Evolutionary conservation across 352 stramenopile species (phyloP).

Genomic region (Phytophthora crassamura): DNA sequence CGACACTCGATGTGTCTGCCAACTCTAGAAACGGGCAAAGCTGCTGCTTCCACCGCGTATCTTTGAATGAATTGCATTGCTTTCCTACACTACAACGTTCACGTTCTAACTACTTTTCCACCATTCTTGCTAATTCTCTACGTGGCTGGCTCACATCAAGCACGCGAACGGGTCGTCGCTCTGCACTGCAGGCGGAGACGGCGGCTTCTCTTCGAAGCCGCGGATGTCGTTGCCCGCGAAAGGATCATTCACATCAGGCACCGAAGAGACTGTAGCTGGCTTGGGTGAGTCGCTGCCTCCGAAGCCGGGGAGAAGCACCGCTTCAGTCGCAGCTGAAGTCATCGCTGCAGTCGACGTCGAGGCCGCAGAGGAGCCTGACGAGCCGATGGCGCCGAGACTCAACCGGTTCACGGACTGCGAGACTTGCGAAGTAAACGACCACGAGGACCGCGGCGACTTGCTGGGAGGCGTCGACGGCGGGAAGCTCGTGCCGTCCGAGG

Average conservation of each 20-base stretch:
- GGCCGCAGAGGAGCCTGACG: slow-evolving; percentile 21
- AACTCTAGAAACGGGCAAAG: slow-evolving; percentile 7
- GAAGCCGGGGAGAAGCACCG: slow-evolving; percentile 25
- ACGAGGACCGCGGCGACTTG: slow-evolving; percentile 42
- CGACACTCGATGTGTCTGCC: slow-evolving; percentile 1
- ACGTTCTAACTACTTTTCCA: slow-evolving; percentile 29
- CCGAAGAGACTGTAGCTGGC: slow-evolving; percentile 14
- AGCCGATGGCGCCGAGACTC: slow-evolving; percentile 35
- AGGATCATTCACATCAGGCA: slow-evolving; percentile 49
- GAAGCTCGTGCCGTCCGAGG: slow-evolving; percentile 39
- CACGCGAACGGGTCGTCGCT: slow-evolving; percentile 73
- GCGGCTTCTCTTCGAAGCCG: slow-evolving; percentile 52
- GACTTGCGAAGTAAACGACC: slow-evolving; percentile 42
- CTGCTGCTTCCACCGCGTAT: background rate
- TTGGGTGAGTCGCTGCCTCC: slow-evolving; percentile 16
- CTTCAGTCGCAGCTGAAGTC: slow-evolving; percentile 11
- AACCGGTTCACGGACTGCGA: slow-evolving; percentile 37
- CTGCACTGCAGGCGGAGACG: slow-evolving; percentile 37
- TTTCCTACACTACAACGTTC: slow-evolving; percentile 21
- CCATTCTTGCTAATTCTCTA: slow-evolving; percentile 10
- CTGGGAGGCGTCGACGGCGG: slow-evolving; percentile 44
- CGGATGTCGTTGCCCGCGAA: slow-evolving; percentile 75
- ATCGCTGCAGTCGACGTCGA: slow-evolving; percentile 18
- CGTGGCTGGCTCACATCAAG: slow-evolving; percentile 46
- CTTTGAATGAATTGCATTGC: slow-evolving; percentile 42